Base-by-base conservation (phyloP, 208 protist species). In the Ichthyophonus hoferi region DNA sequence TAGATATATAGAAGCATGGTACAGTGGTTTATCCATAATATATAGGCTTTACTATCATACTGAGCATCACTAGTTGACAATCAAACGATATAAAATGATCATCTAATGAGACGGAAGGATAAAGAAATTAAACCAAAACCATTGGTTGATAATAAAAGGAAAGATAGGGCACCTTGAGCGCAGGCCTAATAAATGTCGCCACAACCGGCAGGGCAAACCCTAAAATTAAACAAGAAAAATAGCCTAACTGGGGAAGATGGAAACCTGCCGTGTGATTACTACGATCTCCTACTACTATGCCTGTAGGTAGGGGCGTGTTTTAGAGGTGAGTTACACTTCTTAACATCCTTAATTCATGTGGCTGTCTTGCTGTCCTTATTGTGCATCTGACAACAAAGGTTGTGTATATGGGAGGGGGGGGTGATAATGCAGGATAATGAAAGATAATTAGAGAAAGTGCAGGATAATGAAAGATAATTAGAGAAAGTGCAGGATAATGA, bases 231-330 rank as follows among this genome's bases (percentile, higher is more conserved):
- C 38, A 76, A 41, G 42, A 38, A 40, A 76, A 33, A 50, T 92
- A 92, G 35, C 82, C 35, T 1, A 92, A 7, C 67, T 92, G 90
- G 7, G 90, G 77, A 7, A 77, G 1, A 82, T 92, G 90, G 1
- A 86, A 1, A 1, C 24, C 24, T 31, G 77, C 58, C 24, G 1
- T 33, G 78, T 92, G 90, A 76, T 90, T 42, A 1, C 14, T 0
- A 12, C 33, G 34, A 81, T 92, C 90, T 17, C 90, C 90, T 3
- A 90, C 40, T 12, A 87, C 83, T 37, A 87, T 87, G 12, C 77
- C 77, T 81, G 50, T n/a, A 67, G 7, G 50, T 24, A 67, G 50
- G n/a, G n/a, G n/a, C n/a, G n/a, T 67, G 50, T 7, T 7, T 67
- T 7, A 67, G 50, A 67, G 7, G 24, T 24, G 24, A n/a, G 50